These are phyloP conservation scores for Starmera dryadoides DNA, from an alignment of 805 yeast species.

Conservation along the genomic window DNA sequence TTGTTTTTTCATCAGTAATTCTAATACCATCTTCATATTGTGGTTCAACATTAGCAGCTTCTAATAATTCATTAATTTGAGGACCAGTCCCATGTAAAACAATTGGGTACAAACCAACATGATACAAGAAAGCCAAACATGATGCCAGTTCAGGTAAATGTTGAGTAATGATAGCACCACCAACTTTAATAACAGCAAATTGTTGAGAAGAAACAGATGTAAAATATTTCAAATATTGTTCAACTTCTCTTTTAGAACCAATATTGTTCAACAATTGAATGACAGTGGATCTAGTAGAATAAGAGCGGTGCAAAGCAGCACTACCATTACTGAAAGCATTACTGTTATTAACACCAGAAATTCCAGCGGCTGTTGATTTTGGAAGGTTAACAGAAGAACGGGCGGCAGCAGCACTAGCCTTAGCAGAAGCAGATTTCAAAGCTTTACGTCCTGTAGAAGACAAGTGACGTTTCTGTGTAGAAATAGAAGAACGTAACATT, in stretches of 20 bases:
- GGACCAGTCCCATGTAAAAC: slow-evolving; percentile 99
- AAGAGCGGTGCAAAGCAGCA: slow-evolving; percentile 18
- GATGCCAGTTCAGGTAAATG: slow-evolving; percentile 91
- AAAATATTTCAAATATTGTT: slow-evolving; percentile 93
- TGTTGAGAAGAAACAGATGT: slow-evolving; percentile 95
- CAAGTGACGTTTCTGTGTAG: slow-evolving; percentile 18
- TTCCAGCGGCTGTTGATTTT: slow-evolving; percentile 7
- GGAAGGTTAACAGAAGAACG: slow-evolving; percentile 5
- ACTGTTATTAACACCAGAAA: slow-evolving; percentile 10
- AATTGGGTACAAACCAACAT: slow-evolving; percentile 94
- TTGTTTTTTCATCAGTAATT: slow-evolving; percentile 88
- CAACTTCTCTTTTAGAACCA: slow-evolving; percentile 96
- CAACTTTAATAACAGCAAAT: slow-evolving; percentile 97
- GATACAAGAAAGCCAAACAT: slow-evolving; percentile 91
- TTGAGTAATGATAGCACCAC: slow-evolving; percentile 97
- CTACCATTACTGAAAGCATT: slow-evolving; percentile 4
- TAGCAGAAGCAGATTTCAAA: slow-evolving; percentile 5
- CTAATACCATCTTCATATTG: slow-evolving; percentile 95
- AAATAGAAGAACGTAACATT: slow-evolving; percentile 22
- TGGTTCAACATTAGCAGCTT: slow-evolving; percentile 92
- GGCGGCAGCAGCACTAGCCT: slow-evolving; percentile 4
- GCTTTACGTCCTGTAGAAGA: slow-evolving; percentile 15
- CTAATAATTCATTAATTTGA: slow-evolving; percentile 90
- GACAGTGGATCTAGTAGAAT: slow-evolving; percentile 88
- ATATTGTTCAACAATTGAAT: slow-evolving; percentile 92